phyloP scores from a whole-genome alignment of 169 alveolate genomes.

The Babesia bigemina region DNA sequence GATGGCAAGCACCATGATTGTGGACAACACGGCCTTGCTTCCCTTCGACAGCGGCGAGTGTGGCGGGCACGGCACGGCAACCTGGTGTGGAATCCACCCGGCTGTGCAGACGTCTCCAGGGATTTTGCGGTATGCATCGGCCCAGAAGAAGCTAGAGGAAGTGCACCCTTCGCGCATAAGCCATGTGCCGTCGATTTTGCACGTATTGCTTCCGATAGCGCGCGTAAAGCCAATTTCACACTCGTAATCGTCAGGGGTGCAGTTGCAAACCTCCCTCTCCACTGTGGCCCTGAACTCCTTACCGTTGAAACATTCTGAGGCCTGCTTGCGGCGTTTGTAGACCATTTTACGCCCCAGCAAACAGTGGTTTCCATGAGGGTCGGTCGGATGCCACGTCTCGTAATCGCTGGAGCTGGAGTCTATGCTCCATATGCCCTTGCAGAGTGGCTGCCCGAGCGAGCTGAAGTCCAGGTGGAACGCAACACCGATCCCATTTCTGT shows the following conservation, averaged over 20 bases:
- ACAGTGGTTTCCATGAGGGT: slow-evolving; percentile 83
- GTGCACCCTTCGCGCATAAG: slow-evolving; percentile 78
- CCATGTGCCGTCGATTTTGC: slow-evolving; percentile 79
- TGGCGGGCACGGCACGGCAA: slow-evolving; percentile 91
- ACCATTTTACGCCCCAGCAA: slow-evolving; percentile 90
- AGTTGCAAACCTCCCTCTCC: slow-evolving; percentile 89
- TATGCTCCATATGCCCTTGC: slow-evolving; percentile 94
- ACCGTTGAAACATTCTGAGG: slow-evolving; percentile 96
- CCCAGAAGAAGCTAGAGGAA: slow-evolving; percentile 73
- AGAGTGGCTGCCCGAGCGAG: slow-evolving; percentile 91
- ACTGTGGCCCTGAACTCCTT: slow-evolving; percentile 91
- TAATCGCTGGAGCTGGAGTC: slow-evolving; percentile 93
- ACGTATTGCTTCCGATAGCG: slow-evolving; percentile 80
- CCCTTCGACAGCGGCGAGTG: slow-evolving; percentile 83
- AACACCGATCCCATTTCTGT: slow-evolving; percentile 88
- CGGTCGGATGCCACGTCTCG: slow-evolving; percentile 93
- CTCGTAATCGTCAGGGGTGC: slow-evolving; percentile 96
- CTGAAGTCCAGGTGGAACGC: slow-evolving; percentile 92
- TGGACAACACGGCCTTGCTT: slow-evolving; percentile 54
- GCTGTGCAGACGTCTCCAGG: slow-evolving; percentile 96
- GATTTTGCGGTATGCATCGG: slow-evolving; percentile 92
- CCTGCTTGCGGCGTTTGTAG: slow-evolving; percentile 92
- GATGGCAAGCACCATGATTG: slow-evolving; percentile 47
- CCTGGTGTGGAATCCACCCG: slow-evolving; percentile 92
- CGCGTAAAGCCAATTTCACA: slow-evolving; percentile 95